Conservation (phyloP, 2,329 filamentous ascomycete genomes). For the Clarireedia homoeocarpa region DNA sequence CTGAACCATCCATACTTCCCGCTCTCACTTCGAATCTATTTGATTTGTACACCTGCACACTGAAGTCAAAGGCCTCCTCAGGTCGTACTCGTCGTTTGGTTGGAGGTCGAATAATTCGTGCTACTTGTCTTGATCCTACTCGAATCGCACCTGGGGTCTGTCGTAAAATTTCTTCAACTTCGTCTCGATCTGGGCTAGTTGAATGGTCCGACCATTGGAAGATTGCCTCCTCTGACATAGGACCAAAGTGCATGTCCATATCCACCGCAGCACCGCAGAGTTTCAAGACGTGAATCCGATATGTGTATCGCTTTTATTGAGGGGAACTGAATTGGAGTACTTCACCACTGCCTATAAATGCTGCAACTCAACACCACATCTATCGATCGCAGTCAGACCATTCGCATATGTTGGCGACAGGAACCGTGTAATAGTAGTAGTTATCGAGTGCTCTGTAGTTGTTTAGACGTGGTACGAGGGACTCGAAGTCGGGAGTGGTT, state of each 20-base stretch:
- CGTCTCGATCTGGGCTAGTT: conserved; percentile 5
- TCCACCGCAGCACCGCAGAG: neutral
- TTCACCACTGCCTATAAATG: too few relatives aligned
- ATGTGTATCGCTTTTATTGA: too few relatives aligned
- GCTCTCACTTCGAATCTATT: conserved; percentile 1
- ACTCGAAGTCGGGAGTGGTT: too few relatives aligned
- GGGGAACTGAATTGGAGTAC: too few relatives aligned
- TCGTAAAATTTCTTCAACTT: conserved; percentile 4
- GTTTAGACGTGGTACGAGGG: too few relatives aligned
- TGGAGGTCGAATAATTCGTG: conserved; percentile 2
- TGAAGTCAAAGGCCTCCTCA: neutral
- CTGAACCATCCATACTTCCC: conserved; percentile 25
- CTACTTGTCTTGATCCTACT: neutral
- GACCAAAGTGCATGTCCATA: conserved; percentile 7
- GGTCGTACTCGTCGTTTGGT: conserved; percentile 1
- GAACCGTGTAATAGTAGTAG: too few relatives aligned
- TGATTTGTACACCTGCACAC: conserved; percentile 1
- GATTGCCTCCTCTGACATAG: conserved; percentile 7
- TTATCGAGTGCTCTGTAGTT: too few relatives aligned
- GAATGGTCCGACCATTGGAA: conserved; percentile 5
- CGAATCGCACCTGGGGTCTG: neutral
- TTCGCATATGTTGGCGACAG: too few relatives aligned
- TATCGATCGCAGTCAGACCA: too few relatives aligned
- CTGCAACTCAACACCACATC: too few relatives aligned
- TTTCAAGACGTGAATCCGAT: too few relatives aligned